Conservation (phyloP, 768 basidiomycete species). For the Tulasnella sp. region DNA sequence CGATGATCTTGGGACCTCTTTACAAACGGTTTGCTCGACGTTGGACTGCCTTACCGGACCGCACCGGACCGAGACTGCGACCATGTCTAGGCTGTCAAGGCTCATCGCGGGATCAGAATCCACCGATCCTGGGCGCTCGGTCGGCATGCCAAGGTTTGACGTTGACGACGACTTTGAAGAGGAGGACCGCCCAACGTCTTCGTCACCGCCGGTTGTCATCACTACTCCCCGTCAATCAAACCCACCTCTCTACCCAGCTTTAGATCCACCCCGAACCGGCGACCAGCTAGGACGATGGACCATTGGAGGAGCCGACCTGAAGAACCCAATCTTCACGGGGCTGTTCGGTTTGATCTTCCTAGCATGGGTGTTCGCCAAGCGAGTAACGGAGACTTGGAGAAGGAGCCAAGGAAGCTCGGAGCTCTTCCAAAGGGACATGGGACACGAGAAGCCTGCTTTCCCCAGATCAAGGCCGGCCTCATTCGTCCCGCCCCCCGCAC, state of each 20-base stretch:
- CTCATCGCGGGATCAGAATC: conserved; percentile 14
- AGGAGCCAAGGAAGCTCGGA: neutral
- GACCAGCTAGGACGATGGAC: conserved; percentile 8
- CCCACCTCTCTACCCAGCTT: neutral
- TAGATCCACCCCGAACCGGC: conserved; percentile 14
- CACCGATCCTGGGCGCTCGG: neutral
- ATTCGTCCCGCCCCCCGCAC: neutral
- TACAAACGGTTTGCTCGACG: conserved; percentile 17
- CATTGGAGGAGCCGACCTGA: conserved; percentile 15
- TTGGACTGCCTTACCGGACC: conserved; percentile 30
- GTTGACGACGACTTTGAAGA: neutral
- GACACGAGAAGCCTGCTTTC: neutral
- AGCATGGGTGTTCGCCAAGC: conserved; percentile 23
- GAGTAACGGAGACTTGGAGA: neutral
- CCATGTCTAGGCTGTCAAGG: conserved; percentile 22
- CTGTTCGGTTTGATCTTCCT: conserved; percentile 6
- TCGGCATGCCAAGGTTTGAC: neutral
- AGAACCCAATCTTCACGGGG: conserved; percentile 17
- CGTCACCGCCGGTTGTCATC: conserved; percentile 14
- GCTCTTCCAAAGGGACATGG: conserved; percentile 5
- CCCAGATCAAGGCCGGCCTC: neutral
- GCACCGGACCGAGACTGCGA: conserved; percentile 23
- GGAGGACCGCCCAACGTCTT: neutral
- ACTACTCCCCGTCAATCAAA: conserved; percentile 5
- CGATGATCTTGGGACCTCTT: neutral